Evolutionary conservation across 1,139 yeast species (phyloP).

Genomic region (Sugiyamaella pinicola): DNA sequence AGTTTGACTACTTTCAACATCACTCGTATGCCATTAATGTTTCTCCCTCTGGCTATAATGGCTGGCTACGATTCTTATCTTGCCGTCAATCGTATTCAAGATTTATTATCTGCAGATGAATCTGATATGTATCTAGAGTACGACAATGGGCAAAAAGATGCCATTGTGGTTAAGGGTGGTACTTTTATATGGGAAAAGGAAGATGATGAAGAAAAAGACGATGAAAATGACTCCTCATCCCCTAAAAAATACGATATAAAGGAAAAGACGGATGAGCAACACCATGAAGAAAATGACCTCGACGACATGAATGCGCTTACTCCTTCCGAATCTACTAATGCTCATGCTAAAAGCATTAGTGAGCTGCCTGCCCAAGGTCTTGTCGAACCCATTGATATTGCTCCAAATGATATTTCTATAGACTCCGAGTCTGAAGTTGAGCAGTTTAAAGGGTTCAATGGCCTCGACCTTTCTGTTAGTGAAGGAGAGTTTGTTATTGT

Average conservation of each 20-base stretch:
- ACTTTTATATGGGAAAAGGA: conserved; percentile 69
- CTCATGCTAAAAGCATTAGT: conserved; percentile 39
- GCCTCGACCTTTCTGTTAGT: conserved; percentile 49
- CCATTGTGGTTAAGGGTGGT: conserved; percentile 53
- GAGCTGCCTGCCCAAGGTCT: conserved; percentile 31
- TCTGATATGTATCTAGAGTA: conserved; percentile 41
- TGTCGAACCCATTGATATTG: conserved; percentile 37
- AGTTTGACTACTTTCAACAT: conserved; percentile 75
- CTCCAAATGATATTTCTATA: conserved; percentile 42
- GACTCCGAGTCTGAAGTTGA: conserved; percentile 24
- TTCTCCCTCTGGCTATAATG: conserved; percentile 68
- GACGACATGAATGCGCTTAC: conserved; percentile 32
- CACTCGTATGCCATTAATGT: conserved; percentile 67
- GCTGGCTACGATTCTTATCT: conserved; percentile 68
- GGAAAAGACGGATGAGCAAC: conserved; percentile 22
- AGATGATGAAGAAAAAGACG: conserved; percentile 34
- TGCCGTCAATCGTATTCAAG: conserved; percentile 62
- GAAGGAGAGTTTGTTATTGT: conserved; percentile 66
- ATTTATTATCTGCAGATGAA: conserved; percentile 52
- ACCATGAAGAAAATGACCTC: conserved; percentile 31
- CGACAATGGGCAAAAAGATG: conserved; percentile 39
- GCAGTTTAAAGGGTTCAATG: conserved; percentile 48
- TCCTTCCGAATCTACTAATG: conserved; percentile 31
- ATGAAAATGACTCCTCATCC: conserved; percentile 8
- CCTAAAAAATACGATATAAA: conserved; percentile 30